Evolutionary conservation across 441 rosid genomes (phyloP).

Genomic region (Populus hybrid): DNA sequence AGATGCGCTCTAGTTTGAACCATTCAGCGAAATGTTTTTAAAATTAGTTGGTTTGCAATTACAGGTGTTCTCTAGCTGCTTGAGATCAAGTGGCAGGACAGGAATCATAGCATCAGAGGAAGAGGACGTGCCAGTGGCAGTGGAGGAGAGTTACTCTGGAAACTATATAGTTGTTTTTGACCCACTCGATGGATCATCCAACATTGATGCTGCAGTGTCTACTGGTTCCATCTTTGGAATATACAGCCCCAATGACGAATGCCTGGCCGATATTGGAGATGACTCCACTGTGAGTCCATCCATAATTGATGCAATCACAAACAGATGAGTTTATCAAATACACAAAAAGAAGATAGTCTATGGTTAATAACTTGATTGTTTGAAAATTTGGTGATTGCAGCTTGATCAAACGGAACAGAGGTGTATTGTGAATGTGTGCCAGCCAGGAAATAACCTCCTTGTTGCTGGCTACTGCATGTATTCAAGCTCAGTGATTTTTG

Average conservation of each 20-base stretch:
- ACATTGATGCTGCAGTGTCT: conserved; percentile 91
- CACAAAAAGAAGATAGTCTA: not conserved
- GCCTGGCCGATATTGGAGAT: conserved; percentile 66
- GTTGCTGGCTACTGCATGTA: conserved; percentile 98
- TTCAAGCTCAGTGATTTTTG: conserved; percentile 90
- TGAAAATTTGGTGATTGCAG: conserved; percentile 37
- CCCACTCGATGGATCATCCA: conserved; percentile 95
- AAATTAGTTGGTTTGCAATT: conserved; percentile 8
- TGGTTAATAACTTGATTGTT: conserved; percentile 1
- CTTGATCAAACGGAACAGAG: conserved; percentile 57
- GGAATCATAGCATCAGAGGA: conserved; percentile 96
- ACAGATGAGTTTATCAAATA: conserved; percentile 1
- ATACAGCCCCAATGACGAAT: conserved; percentile 86
- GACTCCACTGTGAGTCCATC: conserved; percentile 45
- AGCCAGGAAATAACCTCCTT: conserved; percentile 86
- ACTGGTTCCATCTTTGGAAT: conserved; percentile 97
- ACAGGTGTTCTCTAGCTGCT: conserved; percentile 86
- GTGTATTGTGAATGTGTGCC: conserved; percentile 87
- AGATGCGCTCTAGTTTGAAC: not conserved
- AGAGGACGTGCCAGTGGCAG: conserved; percentile 97
- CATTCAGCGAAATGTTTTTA: not conserved
- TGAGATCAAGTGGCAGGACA: conserved; percentile 91
- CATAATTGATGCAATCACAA: not conserved
- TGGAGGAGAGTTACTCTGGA: conserved; percentile 89
- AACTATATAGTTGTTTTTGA: conserved; percentile 90